Evolutionary conservation across 2,329 filamentous ascomycete species (phyloP).

Genomic region (Aspergillus viridinutans): DNA sequence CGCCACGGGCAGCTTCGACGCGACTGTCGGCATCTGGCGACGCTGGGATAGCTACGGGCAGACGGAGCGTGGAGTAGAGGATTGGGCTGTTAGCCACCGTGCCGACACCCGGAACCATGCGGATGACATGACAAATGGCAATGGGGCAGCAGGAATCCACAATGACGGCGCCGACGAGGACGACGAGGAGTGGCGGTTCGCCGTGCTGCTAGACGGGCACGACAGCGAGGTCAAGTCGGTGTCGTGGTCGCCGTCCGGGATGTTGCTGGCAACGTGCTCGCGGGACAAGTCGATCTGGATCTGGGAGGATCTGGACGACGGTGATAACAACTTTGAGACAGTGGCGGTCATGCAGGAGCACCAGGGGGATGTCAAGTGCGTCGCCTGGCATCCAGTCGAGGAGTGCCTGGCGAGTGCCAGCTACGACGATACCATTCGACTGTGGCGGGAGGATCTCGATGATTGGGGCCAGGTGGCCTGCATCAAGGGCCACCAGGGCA

Average conservation of each 20-base stretch:
- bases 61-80: neutral
- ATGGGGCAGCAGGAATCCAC: constrained; percentile 9
- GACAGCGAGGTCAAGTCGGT: constrained; percentile 92
- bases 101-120: constrained; percentile 17
- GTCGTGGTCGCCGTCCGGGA: constrained; percentile 61
- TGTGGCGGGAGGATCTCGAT: constrained; percentile 87
- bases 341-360: constrained; percentile 93
- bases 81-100: constrained; percentile 18
- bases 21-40: constrained; percentile 80
- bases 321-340: constrained; percentile 94
- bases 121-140: constrained; percentile 24
- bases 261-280: constrained; percentile 79
- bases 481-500: constrained; percentile 74
- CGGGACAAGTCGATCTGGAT: constrained; percentile 97
- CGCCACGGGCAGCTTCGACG: constrained; percentile 90
- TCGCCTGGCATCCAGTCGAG: constrained; percentile 80
- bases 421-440: constrained; percentile 85
- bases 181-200: constrained; percentile 86
- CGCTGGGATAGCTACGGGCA: constrained; percentile 51
- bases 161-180: constrained; percentile 49
- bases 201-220: constrained; percentile 87
- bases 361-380: constrained; percentile 89
- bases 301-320: constrained; percentile 86
- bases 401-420: constrained; percentile 84
- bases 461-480: constrained; percentile 90